Evolutionary conservation across 2,329 filamentous ascomycete genomes (phyloP).

Genomic region (Aspergillus pseudonomiae): DNA sequence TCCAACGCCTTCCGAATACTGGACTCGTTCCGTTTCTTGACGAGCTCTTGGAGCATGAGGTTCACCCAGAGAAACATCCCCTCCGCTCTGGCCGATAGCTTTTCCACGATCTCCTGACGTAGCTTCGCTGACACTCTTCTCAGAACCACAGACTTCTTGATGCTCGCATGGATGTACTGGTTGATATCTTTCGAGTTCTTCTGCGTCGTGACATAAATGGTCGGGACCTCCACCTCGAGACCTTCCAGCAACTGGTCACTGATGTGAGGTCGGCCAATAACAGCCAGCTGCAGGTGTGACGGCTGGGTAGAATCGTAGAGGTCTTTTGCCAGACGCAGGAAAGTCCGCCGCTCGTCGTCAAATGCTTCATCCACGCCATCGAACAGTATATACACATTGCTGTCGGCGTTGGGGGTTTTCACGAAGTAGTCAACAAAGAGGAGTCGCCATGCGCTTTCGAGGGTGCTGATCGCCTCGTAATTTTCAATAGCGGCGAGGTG

Average conservation of each 20-base stretch:
- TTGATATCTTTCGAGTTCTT: conserved; percentile 49
- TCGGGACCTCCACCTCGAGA: conserved; percentile 40
- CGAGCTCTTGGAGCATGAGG: conserved; percentile 55
- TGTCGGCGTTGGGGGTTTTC: conserved; percentile 32
- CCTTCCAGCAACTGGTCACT: conserved; percentile 41
- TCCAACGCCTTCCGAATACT: conserved; percentile 48
- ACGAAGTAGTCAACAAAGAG: conserved; percentile 47
- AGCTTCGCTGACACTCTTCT: conserved; percentile 33
- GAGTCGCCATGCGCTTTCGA: conserved; percentile 49
- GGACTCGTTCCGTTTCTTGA: conserved; percentile 44
- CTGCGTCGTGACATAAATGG: conserved; percentile 48
- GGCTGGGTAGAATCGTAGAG: conserved; percentile 19
- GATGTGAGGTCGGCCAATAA: conserved; percentile 46
- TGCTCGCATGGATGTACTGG: conserved; percentile 47
- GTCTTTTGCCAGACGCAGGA: conserved; percentile 41
- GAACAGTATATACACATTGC: conserved; percentile 49
- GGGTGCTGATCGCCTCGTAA: conserved; percentile 48
- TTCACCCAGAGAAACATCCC: conserved; percentile 56
- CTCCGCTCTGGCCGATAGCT: conserved; percentile 48
- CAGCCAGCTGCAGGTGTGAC: conserved; percentile 39
- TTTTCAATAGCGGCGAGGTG: conserved; percentile 40
- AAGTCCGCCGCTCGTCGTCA: conserved; percentile 39
- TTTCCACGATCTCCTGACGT: conserved; percentile 41
- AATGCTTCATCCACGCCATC: conserved; percentile 54
- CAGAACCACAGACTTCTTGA: conserved; percentile 45